Base-by-base conservation (phyloP, 345 rosid species). In the Gossypium turneri region DNA sequence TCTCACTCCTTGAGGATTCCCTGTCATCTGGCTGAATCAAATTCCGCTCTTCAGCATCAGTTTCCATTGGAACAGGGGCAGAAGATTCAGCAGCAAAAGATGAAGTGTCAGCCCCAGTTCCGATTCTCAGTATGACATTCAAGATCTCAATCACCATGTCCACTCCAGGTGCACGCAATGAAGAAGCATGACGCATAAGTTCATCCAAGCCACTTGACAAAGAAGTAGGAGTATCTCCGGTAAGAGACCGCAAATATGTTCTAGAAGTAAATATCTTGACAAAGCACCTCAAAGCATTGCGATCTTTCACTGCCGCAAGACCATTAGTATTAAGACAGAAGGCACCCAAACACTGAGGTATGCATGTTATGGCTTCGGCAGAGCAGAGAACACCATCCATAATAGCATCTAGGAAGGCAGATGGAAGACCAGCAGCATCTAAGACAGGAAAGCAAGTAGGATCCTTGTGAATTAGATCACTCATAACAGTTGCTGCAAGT, bases 331-430 rank as follows among this genome's bases (percentile, higher is more conserved):
- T 94, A 68, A 92, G 88, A 82, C 98, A 94, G 78, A 94, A 85
- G 27, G 98, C 98, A 87, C 92, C 98, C 88, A 94, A 83, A 80
- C 95, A 94, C 78, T 92, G 98, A 64, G 98, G 98, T 85, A 92
- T 91, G 87, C 98, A 92, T 77, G 90, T 85, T 79, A 94, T 86
- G 78, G 97, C 98, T 77, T 94, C 95, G 20, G 94, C 84, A 76
- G 98, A 94, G 82, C 92, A 94, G 19, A 92, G 73, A 66, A 89
- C 90, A 74, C 91, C 94, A 84, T 91, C 97, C 90, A 86, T 84
- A 72, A 94, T 90, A 77, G 98, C 90, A 84, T 94, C 93, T 78
- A 94, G 85, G 80, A 94, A 94, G 44, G 97, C 90, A 85, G 98
- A 86, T 76, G 97, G 95, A 76, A 94, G 89, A 74, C 95, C 94